Evolutionary conservation across 2,329 filamentous ascomycete genomes (phyloP), one percentile per base, ranked within the genome.

Genomic region (Nothophaeocryptopus gaeumannii): DNA sequence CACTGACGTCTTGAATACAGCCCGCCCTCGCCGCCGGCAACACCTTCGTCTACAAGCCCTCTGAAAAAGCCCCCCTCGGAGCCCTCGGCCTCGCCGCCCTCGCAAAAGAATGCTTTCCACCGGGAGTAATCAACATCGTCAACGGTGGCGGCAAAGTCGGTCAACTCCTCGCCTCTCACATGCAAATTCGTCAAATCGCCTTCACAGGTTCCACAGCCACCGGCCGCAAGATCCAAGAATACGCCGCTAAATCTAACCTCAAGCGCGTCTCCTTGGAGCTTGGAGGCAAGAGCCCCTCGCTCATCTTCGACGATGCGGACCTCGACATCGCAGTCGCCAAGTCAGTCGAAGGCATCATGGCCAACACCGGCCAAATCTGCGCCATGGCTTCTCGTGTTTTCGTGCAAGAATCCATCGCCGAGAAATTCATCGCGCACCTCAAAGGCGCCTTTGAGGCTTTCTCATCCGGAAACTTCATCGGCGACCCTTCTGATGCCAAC

Each of bases 51-150:
- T 63, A 85, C 29, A 85, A 86, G 68, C 78, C 79, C 8, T 81
- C 78, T 51, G 82, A 86, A 67, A 76, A 82, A 58, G 79, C 82
- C 0, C 83, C 83, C 0, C 65, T 86, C 44, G 79, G 79, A 2
- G 78, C 78, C 5, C 33, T 39, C 15, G 52, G 53, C 13, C 59
- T 68, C 20, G 72, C 68, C 3, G 62, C 63, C 12, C 56, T 76
- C 1, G 75, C 89, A 53, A 61, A 67, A 26, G 56, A 73, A 54
- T 71, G 68, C 13, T 74, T 75, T 49, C 73, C 74, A 8, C 67
- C 67, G 1, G 72, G 73, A 2, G 72, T 74, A 1, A 50, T 77
- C 37, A 75, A 72, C 39, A 54, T 72, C 32, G 39, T 72, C 14
- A 62, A 60, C 11, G 70, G 70, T 5, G 61, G 61, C 39, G 70